Evolutionary conservation across 148 eudicot species (phyloP), one percentile per base, ranked within the genome.

Genomic region (Fagopyrum esculentum): DNA sequence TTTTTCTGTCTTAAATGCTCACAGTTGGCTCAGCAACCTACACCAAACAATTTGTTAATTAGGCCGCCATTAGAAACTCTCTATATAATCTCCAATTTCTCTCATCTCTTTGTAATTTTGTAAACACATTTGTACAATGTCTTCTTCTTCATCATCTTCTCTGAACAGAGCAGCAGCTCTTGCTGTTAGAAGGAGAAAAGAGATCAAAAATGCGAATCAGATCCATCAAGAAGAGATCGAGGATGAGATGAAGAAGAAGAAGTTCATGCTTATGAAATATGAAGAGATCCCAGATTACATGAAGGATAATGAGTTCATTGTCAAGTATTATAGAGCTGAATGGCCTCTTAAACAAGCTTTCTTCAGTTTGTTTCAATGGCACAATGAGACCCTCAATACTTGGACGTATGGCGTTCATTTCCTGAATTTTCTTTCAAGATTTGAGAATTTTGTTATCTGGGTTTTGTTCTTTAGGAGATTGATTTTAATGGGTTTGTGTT

Each of bases 251-350:
- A 80, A 44, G 17, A 44, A 66, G 56, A 77, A 45, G 19, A 55
- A 63, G 15, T 76, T 64, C n/a, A 79, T 57, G 35, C 81, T 95
- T 49, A 49, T 84, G 17, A 76, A 82, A 5, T 95, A 50, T 78
- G 71, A 85, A 44, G 94, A 96, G 68, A 74, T 96, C 76, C 99
- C 99, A 4, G 97, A 84, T 40, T 90, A 96, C 71, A 92, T 96
- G 97, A 90, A 89, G 85, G 99, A 96, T 68, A 96, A 96, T 72
- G 99, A 96, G 88, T 96, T 60, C 46, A 90, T 96, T 12, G 75
- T 78, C 61, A 84, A 92, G 68, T 88, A 92, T 77, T 96, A 96
- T 59, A 84, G 99, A 80, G 85, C 84, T 16, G 80, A 96, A 45
- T 96, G 99, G 99, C 83, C 99, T 80, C 73, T 89, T 7, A 95